These are phyloP conservation scores for Herpotrichia juniperi DNA, from an alignment of 2,329 filamentous ascomycete species.

Conservation along the genomic window DNA sequence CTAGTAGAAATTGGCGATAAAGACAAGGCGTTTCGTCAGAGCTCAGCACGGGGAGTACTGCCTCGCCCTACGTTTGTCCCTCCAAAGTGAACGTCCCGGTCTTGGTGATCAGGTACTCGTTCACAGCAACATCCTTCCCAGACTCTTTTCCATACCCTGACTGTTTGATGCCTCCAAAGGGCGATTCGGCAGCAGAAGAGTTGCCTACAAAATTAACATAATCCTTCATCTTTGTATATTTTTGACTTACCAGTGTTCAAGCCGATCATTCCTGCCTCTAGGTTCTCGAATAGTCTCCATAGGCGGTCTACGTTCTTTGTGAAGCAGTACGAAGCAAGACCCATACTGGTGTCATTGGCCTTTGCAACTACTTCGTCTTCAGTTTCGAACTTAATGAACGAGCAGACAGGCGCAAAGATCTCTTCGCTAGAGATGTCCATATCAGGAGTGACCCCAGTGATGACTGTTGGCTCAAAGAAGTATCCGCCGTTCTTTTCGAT, in stretches of 20 bases:
- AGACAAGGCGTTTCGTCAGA: too few species aligned
- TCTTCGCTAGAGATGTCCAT: constrained; percentile 67
- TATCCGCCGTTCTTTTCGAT: constrained; percentile 60
- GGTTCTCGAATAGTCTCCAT: constrained; percentile 69
- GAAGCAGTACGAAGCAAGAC: constrained; percentile 70
- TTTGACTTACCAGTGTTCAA: constrained; percentile 60
- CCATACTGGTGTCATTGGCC: constrained; percentile 69
- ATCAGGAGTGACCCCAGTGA: constrained; percentile 63
- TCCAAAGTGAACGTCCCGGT: constrained; percentile 68
- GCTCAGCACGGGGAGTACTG: too few species aligned
- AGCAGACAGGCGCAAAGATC: constrained; percentile 69
- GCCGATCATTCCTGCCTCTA: constrained; percentile 74
- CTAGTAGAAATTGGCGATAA: too few species aligned
- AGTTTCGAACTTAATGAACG: constrained; percentile 68
- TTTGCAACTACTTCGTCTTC: constrained; percentile 67
- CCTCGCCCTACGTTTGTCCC: constrained; percentile 21
- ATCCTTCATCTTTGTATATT: neutral
- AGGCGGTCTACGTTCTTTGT: constrained; percentile 71
- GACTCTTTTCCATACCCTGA: constrained; percentile 72
- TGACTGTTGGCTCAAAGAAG: constrained; percentile 73
- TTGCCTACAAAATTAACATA: constrained; percentile 53
- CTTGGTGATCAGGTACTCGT: constrained; percentile 68
- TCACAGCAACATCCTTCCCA: constrained; percentile 69
- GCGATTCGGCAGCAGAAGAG: constrained; percentile 68
- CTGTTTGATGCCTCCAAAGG: constrained; percentile 72